Evolutionary conservation across 1,284 basidiomycete species (phyloP).

Genomic region (Prillingera fragicola): DNA sequence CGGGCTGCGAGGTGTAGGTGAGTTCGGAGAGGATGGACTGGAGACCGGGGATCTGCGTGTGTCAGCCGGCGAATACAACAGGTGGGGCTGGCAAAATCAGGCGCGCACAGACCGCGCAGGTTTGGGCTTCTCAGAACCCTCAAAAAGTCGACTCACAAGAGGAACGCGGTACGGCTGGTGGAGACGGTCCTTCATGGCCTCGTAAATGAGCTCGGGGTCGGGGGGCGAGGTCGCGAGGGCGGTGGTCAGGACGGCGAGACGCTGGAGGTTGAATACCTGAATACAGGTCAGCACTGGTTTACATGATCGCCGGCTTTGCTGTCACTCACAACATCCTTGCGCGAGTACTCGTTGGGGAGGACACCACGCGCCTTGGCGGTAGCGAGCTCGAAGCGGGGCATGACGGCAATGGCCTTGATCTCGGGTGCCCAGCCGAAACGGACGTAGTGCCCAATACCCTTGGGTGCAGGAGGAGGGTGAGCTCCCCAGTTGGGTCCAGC

Average conservation of each 20-base stretch:
- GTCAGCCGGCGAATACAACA: neutral
- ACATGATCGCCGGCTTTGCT: neutral
- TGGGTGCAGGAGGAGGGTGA: slow-evolving; percentile 79
- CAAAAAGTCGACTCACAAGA: slow-evolving; percentile 60
- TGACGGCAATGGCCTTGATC: slow-evolving; percentile 91
- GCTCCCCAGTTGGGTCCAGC: slow-evolving; percentile 85
- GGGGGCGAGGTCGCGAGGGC: slow-evolving; percentile 86
- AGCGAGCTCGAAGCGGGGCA: slow-evolving; percentile 92
- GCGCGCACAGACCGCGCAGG: neutral
- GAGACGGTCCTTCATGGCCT: slow-evolving; percentile 98
- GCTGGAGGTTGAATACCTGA: slow-evolving; percentile 96
- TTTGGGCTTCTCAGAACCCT: neutral
- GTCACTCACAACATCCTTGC: slow-evolving; percentile 78
- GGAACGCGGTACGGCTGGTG: slow-evolving; percentile 94
- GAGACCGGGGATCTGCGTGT: slow-evolving; percentile 79
- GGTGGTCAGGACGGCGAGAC: slow-evolving; percentile 94
- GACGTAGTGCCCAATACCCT: slow-evolving; percentile 91
- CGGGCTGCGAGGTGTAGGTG: slow-evolving; percentile 82
- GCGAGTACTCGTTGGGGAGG: slow-evolving; percentile 73
- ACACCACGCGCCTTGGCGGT: slow-evolving; percentile 91
- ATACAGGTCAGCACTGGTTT: slow-evolving; percentile 1
- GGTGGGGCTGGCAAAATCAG: neutral
- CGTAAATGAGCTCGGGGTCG: slow-evolving; percentile 89
- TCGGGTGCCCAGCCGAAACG: slow-evolving; percentile 79
- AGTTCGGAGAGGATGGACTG: slow-evolving; percentile 82